phyloP scores from a whole-genome alignment of 805 yeast species.

The Candida caryicola region DNA sequence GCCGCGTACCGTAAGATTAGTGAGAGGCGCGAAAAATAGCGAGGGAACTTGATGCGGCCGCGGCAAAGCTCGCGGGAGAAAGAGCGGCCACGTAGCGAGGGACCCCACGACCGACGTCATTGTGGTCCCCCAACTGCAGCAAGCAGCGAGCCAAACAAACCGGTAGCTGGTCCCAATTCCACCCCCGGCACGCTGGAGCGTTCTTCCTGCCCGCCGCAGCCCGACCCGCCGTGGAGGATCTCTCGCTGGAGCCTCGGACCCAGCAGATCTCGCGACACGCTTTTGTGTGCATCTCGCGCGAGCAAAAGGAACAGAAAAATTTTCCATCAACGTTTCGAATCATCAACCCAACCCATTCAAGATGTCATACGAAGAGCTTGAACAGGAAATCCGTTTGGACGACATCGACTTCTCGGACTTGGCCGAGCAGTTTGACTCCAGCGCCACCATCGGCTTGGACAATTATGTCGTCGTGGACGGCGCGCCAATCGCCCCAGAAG shows the following conservation, averaged over 20 bases:
- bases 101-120: too few relatives aligned
- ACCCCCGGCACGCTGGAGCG: too few relatives aligned
- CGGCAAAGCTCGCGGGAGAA: too few relatives aligned
- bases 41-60: too few relatives aligned
- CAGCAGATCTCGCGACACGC: neutral
- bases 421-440: slow-evolving; percentile 67
- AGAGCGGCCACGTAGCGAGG: too few relatives aligned
- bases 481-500: slow-evolving; percentile 90
- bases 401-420: slow-evolving; percentile 81
- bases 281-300: neutral
- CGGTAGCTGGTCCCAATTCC: too few relatives aligned
- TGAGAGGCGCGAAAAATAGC: too few relatives aligned
- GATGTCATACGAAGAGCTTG: slow-evolving; percentile 28
- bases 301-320: slow-evolving; percentile 2
- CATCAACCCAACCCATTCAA: slow-evolving; percentile 1
- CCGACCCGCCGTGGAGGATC: too few relatives aligned
- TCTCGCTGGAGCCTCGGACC: too few relatives aligned
- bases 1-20: neutral
- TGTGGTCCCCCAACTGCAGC: too few relatives aligned
- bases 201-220: too few relatives aligned
- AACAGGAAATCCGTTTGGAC: slow-evolving; percentile 37
- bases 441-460: slow-evolving; percentile 63
- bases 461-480: slow-evolving; percentile 88
- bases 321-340: slow-evolving; percentile 5
- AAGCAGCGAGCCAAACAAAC: too few relatives aligned